A percentile compares a stretch with the other conserved stretches of the same genome.
Conservation (phyloP, 192 early-diverging fungal species). For the Gonapodya prolifera region DNA sequence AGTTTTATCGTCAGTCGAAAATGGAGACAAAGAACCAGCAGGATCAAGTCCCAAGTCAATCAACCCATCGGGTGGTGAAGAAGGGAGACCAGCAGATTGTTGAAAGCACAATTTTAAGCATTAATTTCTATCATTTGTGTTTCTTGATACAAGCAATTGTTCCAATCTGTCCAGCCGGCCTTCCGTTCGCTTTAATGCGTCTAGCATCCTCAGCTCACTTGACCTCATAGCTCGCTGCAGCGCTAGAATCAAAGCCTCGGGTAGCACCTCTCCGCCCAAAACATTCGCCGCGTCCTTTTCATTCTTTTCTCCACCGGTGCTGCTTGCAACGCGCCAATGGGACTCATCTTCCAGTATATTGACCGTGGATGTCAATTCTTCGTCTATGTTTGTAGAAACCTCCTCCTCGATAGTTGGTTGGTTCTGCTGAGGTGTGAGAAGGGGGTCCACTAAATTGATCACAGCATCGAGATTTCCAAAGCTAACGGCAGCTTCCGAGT, state of each 20-base stretch:
- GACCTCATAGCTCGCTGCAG: neutral
- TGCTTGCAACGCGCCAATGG: no score
- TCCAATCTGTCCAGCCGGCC: neutral
- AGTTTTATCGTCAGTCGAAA: constrained; percentile 7
- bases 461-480: neutral
- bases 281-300: no score
- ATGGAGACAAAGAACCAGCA: neutral
- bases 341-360: no score
- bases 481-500: neutral
- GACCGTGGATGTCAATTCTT: no score
- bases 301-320: no score
- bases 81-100: neutral
- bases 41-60: no score
- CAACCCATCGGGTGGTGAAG: neutral
- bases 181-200: neutral
- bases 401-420: no score
- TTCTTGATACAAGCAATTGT: neutral
- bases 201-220: neutral
- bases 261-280: no score
- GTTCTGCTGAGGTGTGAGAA: neutral
- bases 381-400: no score
- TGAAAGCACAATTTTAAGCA: neutral
- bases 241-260: neutral
- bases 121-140: neutral
- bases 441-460: neutral